Conservation (phyloP, 2,329 filamentous ascomycete species). For the Xylariaceae sp. region DNA sequence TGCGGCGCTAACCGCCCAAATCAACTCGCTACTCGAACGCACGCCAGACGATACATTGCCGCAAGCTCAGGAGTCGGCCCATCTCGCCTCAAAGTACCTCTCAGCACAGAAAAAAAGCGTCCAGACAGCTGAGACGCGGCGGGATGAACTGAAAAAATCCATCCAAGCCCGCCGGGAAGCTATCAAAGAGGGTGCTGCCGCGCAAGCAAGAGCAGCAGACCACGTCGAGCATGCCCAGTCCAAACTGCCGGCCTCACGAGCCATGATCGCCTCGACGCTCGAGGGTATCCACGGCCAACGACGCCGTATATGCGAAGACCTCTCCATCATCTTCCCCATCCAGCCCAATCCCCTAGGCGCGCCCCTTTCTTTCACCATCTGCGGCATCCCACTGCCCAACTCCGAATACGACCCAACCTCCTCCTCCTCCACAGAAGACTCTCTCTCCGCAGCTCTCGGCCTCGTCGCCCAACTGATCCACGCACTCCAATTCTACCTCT, state of each 20-base stretch:
- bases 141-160: slow-evolving; percentile 62
- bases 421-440: slow-evolving; percentile 55
- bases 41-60: slow-evolving; percentile 41
- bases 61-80: slow-evolving; percentile 45
- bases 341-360: slow-evolving; percentile 51
- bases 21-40: slow-evolving; percentile 53
- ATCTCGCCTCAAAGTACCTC: slow-evolving; percentile 50
- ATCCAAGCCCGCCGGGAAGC: slow-evolving; percentile 60
- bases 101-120: slow-evolving; percentile 61
- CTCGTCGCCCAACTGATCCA: slow-evolving; percentile 71
- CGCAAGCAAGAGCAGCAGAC: slow-evolving; percentile 52
- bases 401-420: slow-evolving; percentile 59
- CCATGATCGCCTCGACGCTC: slow-evolving; percentile 50
- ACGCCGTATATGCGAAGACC: slow-evolving; percentile 79
- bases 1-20: slow-evolving; percentile 69
- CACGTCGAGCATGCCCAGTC: slow-evolving; percentile 58
- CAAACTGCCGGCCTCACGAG: slow-evolving; percentile 52
- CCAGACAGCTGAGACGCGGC: slow-evolving; percentile 54
- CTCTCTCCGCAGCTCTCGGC: slow-evolving; percentile 74
- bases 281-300: slow-evolving; percentile 78
- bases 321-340: slow-evolving; percentile 76
- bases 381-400: slow-evolving; percentile 72
- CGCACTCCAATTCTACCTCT: slow-evolving; percentile 76
- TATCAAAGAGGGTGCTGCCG: slow-evolving; percentile 58
- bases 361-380: slow-evolving; percentile 78